Percentiles rank a stretch among this genome's conserved stretches.
Evolutionary conservation across 768 basidiomycete species (phyloP).

Genomic region (Calvatia gigantea): DNA sequence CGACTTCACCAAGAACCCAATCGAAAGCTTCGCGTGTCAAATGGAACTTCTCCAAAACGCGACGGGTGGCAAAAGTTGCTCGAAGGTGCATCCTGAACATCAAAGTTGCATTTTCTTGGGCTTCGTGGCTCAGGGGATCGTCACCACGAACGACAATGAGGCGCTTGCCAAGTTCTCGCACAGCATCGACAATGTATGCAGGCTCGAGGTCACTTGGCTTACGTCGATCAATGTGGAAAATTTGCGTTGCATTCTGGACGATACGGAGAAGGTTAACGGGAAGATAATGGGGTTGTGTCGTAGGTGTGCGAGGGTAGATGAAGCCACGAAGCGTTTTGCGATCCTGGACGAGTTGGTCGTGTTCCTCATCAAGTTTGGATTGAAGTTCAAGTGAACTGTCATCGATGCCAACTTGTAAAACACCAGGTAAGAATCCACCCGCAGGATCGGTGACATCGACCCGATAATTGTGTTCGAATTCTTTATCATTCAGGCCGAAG

Average conservation of each 20-base stretch:
- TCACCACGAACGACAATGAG: constrained; percentile 87
- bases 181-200: constrained; percentile 75
- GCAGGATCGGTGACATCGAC: constrained; percentile 88
- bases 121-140: constrained; percentile 69
- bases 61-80: constrained; percentile 81
- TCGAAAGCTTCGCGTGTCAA: constrained; percentile 93
- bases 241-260: constrained; percentile 91
- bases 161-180: constrained; percentile 70
- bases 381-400: constrained; percentile 83
- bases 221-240: constrained; percentile 94
- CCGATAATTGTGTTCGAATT: constrained; percentile 91
- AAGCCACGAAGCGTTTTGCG: constrained; percentile 76
- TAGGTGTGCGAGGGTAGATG: constrained; percentile 77
- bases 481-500: constrained; percentile 72
- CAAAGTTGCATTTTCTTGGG: constrained; percentile 85
- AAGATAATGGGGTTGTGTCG: constrained; percentile 74
- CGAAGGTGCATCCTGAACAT: constrained; percentile 94
- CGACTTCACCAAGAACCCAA: constrained; percentile 96
- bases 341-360: constrained; percentile 62
- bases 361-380: constrained; percentile 71
- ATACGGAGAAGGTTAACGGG: constrained; percentile 96
- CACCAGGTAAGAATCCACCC: constrained; percentile 76
- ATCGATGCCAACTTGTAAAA: constrained; percentile 85
- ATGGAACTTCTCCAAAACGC: constrained; percentile 85
- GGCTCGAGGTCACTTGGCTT: constrained; percentile 94